Conservation (phyloP, 352 stramenopile genomes). For the Phytopythium vexans region DNA sequence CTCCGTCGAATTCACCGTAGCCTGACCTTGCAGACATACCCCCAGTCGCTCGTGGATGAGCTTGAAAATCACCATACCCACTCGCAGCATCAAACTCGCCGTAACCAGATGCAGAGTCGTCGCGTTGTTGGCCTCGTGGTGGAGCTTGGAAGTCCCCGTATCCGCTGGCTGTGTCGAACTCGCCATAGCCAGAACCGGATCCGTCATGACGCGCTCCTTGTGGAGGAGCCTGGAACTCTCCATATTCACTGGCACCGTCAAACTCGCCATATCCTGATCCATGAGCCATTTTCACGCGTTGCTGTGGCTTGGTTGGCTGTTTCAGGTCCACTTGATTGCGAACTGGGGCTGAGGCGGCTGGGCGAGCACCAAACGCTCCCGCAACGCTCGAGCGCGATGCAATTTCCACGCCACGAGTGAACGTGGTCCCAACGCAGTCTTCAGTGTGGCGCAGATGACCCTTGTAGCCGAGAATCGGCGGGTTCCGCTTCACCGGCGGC, state of each 20-base stretch:
- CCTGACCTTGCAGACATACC: too few relatives aligned
- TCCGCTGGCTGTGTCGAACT: too few relatives aligned
- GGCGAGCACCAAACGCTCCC: constrained; percentile 5
- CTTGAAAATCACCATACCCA: too few relatives aligned
- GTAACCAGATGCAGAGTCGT: constrained; percentile 5
- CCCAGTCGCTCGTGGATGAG: too few relatives aligned
- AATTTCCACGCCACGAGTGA: constrained; percentile 50
- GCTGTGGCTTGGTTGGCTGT: constrained; percentile 2
- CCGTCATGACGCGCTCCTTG: not conserved
- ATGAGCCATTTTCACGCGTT: constrained; percentile 8
- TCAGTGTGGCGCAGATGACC: constrained; percentile 54
- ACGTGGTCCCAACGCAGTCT: constrained; percentile 67
- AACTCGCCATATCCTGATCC: constrained; percentile 27
- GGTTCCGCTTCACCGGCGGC: constrained; percentile 22
- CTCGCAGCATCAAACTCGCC: too few relatives aligned
- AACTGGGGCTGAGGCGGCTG: constrained; percentile 2
- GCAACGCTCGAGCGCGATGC: constrained; percentile 10
- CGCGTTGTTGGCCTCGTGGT: not conserved
- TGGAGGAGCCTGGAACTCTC: constrained; percentile 14
- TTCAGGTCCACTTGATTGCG: constrained; percentile 4
- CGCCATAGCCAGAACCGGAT: constrained; percentile 5
- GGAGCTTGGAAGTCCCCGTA: too few relatives aligned
- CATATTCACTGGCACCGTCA: constrained; percentile 23
- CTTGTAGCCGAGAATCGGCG: constrained; percentile 59
- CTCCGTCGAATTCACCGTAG: constrained; percentile 32